Conservation (phyloP, 768 basidiomycete genomes). For the Hirschioporus abietinus region DNA sequence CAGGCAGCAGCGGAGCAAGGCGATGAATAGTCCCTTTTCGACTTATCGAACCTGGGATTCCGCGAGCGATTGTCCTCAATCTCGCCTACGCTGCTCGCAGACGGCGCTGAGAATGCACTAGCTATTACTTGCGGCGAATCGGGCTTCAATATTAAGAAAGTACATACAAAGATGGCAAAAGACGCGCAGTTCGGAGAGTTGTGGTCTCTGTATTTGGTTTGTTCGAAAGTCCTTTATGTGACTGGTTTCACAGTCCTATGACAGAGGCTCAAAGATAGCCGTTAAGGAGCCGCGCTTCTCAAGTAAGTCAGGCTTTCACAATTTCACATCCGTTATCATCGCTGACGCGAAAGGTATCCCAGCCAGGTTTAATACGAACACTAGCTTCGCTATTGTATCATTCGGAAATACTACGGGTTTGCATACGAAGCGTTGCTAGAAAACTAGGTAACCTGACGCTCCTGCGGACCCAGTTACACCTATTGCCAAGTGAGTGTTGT, state of each 20-base stretch:
- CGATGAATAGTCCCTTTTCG: slow-evolving; percentile 17
- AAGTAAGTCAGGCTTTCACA: slow-evolving; percentile 7
- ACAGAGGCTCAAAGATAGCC: background rate
- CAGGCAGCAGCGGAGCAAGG: slow-evolving; percentile 21
- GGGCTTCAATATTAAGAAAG: background rate
- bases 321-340: background rate
- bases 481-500: slow-evolving; percentile 7
- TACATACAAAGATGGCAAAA: background rate
- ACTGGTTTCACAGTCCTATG: slow-evolving; percentile 15
- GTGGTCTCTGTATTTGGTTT: slow-evolving; percentile 10
- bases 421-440: no score
- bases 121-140: background rate
- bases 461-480: slow-evolving; percentile 20
- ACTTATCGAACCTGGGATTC: background rate
- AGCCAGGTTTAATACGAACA: slow-evolving; percentile 30
- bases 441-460: no score
- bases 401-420: slow-evolving; percentile 30
- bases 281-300: background rate
- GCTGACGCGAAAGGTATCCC: slow-evolving; percentile 10
- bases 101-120: slow-evolving; percentile 12
- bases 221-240: slow-evolving; percentile 7
- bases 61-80: slow-evolving; percentile 7
- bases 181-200: no score
- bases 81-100: slow-evolving; percentile 16
- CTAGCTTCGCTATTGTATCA: slow-evolving; percentile 33